Base-by-base conservation (phyloP, 495 filamentous ascomycete species). In the Clavariopsis aquatica region DNA sequence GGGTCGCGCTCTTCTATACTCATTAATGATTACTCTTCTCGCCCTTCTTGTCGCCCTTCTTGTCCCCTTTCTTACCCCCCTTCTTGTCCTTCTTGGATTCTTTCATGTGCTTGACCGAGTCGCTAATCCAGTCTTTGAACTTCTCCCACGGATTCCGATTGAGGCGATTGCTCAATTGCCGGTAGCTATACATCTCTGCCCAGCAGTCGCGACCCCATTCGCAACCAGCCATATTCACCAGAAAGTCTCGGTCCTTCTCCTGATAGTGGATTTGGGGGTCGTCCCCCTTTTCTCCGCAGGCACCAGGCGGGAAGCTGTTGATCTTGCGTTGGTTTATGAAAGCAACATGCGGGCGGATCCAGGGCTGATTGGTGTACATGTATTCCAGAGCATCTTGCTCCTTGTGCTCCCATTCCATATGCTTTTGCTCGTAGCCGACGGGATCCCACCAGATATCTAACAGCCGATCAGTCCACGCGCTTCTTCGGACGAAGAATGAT, bases 221-320 rank as follows among this genome's bases (percentile, higher is more conserved):
- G 73, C 94, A 99, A 2, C 95, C 95, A 1, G 94, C 94, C 93
- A 98, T 97, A 73, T 98, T 99, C 66, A 99, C 93, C n/a, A 97
- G 69, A 69, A 99, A 95, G 75, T 99, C 94, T 19, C 90, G 83
- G 49, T 92, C 92, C 31, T 84, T 79, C 75, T 95, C 83, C 45
- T 89, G 81, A 74, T 98, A 99, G 74, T 98, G 96, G 34, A 96
- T 86, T 3, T 82, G 78, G 0, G 83, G 80, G 71, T 96, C 87
- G 52, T 87, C 83, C 15, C 80, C 83, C 53, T 89, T 87, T 24
- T 93, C 90, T 13, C 87, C 85, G 76, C 94, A 99, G 1, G 95
- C 94, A 1, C 92, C 93, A 1, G 83, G 83, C 0, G 94, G 95
- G 76, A 96, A 99, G 24, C 89, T 89, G 80, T 98, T 99, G 79